Evolutionary conservation across 495 filamentous ascomycete species (phyloP), one percentile per base, ranked within the genome.

Genomic region (Xylaria bambusicola): DNA sequence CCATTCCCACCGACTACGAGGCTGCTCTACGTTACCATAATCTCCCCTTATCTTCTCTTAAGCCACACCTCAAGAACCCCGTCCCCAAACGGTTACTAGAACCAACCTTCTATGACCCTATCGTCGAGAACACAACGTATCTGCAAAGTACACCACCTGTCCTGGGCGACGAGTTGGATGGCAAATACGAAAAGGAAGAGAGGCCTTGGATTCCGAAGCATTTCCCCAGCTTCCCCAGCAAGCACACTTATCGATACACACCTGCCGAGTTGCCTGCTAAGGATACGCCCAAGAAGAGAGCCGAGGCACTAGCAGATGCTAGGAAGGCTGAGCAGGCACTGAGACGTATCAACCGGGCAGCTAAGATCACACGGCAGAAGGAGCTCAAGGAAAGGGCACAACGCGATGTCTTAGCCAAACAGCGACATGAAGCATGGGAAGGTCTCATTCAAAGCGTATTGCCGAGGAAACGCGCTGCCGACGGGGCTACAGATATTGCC

Each of bases 401-500:
- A 52, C 70, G 63, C 21, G 62, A 77, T 35, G 52, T 63, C 0
- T 48, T 66, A 0, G 67, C 70, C 24, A 69, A 72, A 13, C 59
- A 74, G 13, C 68, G 78, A 27, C 72, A 78, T 47, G 49, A 66
- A 2, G 56, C 73, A 0, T 81, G 78, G 78, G 78, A 81, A 62
- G 44, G 56, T 0, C 69, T 75, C 3, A 78, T 81, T 76, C 63
- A 69, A 9, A 68, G 69, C 13, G 38, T 78, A 9, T 67, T 81
- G 2, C 72, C 75, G 29, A n/a, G 10, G 13, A 31, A 29, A 2
- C 38, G 6, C 20, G 17, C 48, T 7, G 66, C 70, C 9, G 63
- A 66, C 7, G 65, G 52, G 20, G 88, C 84, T 65, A 89, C 88
- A 1, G 76, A 80, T 18, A 77, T 80, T 46, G 78, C 78, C 2